Evolutionary conservation across 163 green algal species (phyloP), one percentile per base, ranked within the genome.

Genomic region (Scenedesmus sp.): DNA sequence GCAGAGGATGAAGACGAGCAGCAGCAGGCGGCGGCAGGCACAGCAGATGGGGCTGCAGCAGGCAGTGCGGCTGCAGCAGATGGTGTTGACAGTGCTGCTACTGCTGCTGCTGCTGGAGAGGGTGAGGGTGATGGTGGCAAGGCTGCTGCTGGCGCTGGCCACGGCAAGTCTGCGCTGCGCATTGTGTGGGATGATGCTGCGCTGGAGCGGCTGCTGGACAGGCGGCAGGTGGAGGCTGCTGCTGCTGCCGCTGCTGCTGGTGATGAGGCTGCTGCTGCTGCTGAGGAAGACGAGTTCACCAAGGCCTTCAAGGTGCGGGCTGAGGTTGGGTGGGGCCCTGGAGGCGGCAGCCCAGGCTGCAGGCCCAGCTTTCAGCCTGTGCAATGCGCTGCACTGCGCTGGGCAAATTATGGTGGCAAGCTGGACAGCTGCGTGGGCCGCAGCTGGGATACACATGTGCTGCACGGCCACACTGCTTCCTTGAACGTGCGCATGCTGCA

Each of bases 171-270:
- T 20, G 77, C 23, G 18, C 74, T 90, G 76, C 84, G 91, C 34
- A 97, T 97, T 64, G 95, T 98, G 77, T 99, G 94, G 66, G 96
- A 98, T 82, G 95, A 97, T n/a, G 94, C 93, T 6, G 95, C 96
- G 3, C 88, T 99, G 18, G 92, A 96, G 10, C 92, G 94, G 16
- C 91, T 99, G 93, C 94, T 99, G 84, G 96, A 99, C 91, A 93
- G 97, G 57, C 93, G 70, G 2, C 91, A 94, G 74, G 79, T 94
- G 79, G 20, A 85, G 34, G 89, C 56, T 15, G 84, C 74, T 15
- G 77, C 57, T 79, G 77, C 64, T 66, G 79, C 77, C 23, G 84
- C 60, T 73, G 84, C 13, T 26, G 73, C 20, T 13, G 88, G 92
- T 34, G 91, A 94, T n/a, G 91, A 95, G 77, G 95, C 94, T 12